Percentiles rank a stretch among this genome's conserved stretches.
These are phyloP conservation scores for Canavalia gladiata DNA, from an alignment of 306 rosid genomes.

Conservation along the genomic window DNA sequence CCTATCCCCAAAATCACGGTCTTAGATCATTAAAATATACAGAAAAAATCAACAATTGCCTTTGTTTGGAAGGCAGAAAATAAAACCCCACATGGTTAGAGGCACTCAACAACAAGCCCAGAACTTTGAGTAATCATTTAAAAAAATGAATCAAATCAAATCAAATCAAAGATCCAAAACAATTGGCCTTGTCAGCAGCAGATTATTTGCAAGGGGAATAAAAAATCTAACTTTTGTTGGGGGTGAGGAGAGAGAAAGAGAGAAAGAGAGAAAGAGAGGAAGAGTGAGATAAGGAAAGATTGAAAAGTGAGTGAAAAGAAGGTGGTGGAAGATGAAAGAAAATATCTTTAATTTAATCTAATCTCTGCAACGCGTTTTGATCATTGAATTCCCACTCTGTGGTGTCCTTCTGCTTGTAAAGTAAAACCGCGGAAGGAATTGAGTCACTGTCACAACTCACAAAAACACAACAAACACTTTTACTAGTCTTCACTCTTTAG, in stretches of 20 bases:
- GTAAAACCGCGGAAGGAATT: constrained; percentile 57
- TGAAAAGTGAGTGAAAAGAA: constrained; percentile 46
- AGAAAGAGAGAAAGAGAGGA: constrained; percentile 13
- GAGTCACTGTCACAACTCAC: constrained; percentile 62
- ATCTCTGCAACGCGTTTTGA: constrained; percentile 54
- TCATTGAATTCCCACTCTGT: constrained; percentile 37
- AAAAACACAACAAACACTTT: constrained; percentile 15
- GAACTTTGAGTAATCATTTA: constrained; percentile 45
- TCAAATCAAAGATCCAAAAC: constrained; percentile 55
- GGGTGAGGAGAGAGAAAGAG: neutral
- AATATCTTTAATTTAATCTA: neutral
- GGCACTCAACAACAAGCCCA: constrained; percentile 63
- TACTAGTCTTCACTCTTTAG: too few relatives aligned
- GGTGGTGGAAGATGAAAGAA: constrained; percentile 44
- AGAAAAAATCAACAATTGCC: constrained; percentile 57
- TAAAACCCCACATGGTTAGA: constrained; percentile 66
- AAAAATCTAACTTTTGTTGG: neutral
- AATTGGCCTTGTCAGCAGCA: constrained; percentile 59
- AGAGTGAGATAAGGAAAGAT: constrained; percentile 35
- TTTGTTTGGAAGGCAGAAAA: constrained; percentile 67
- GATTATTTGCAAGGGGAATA: constrained; percentile 6
- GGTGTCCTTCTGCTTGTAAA: constrained; percentile 41
- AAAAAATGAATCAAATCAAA: neutral
- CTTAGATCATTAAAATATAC: constrained; percentile 43
- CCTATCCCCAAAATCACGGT: constrained; percentile 72